Evolutionary conservation across 768 basidiomycete genomes (phyloP), one percentile per base, ranked within the genome.

Genomic region (Naganishia friedmannii): DNA sequence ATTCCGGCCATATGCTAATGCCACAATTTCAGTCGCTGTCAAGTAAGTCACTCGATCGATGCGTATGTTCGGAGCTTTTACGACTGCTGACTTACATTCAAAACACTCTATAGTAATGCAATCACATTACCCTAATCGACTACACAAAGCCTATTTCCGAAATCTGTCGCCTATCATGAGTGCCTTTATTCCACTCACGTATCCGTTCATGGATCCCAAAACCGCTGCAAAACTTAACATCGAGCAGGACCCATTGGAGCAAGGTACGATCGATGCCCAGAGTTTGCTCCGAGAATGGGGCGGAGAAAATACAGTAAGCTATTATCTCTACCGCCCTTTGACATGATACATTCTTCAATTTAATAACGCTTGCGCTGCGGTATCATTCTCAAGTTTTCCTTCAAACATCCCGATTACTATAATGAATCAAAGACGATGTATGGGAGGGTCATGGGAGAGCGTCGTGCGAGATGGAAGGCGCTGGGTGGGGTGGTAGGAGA

Each of bases 171-270:
- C 69, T 17, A 51, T 70, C 26, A 53, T 70, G 58, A 39, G 58
- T 23, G 48, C 69, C 23, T 70, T 70, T 26, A 48, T 70, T 31
- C 69, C 58, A 37, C 53, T 63, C 21, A 65, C 69, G n/a, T 70
- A 70, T 39, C 58, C 69, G 13, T 70, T 70, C 69, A 57, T 70
- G 58, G 69, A 70, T 45, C 48, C 69, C 21, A 42, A 60, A 39
- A 70, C 69, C 19, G 51, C 55, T 26, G 51, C 58, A 17, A 70
- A 70, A 51, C 9, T 70, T 17, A 17, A 54, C n/a, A 53, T 70
- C 21, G 69, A 65, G 8, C 28, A 46, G n/a, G 69, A 70, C 53
- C 69, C 69, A 0, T 9, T 70, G 13, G 31, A 53, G 29, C 29
- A 65, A 9, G 69, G 69, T 17, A 51, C 55, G 23, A 45, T 63